phyloP scores from a whole-genome alignment of 179 eudicot species.

The Silene noctiflora region DNA sequence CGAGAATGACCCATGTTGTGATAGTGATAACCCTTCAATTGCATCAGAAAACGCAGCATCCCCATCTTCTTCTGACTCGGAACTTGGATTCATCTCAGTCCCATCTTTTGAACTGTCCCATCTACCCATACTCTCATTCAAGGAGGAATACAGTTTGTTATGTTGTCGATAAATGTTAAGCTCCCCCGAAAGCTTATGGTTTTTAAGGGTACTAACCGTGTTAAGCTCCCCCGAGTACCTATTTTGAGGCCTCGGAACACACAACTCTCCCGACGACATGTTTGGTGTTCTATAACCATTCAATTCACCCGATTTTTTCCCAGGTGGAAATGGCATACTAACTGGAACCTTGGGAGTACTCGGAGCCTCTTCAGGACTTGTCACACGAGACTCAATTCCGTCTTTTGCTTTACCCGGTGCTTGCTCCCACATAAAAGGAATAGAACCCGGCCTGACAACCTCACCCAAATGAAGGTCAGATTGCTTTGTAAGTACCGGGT shows the following conservation, averaged over 20 bases:
- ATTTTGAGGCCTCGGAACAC: constrained; percentile 20
- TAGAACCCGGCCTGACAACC: constrained; percentile 66
- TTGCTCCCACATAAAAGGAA: constrained; percentile 87
- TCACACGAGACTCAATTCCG: constrained; percentile 24
- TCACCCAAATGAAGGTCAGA: constrained; percentile 46
- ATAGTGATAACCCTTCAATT: constrained; percentile 51
- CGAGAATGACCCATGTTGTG: constrained; percentile 52
- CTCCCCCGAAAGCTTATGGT: not conserved
- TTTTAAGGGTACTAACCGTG: constrained; percentile 9
- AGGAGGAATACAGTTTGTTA: constrained; percentile 16
- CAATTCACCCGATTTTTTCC: constrained; percentile 39
- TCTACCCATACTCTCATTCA: constrained; percentile 26
- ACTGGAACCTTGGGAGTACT: constrained; percentile 58
- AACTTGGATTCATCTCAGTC: constrained; percentile 28
- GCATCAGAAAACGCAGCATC: constrained; percentile 70
- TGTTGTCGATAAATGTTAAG: not conserved
- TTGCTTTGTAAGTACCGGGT: constrained; percentile 23
- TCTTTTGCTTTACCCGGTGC: constrained; percentile 71
- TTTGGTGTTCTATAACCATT: constrained; percentile 32
- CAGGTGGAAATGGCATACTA: constrained; percentile 34
- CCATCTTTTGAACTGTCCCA: constrained; percentile 36
- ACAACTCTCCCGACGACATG: constrained; percentile 32
- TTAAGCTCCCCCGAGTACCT: constrained; percentile 31
- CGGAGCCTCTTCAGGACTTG: constrained; percentile 34
- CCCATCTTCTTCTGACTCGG: constrained; percentile 39